These are phyloP conservation scores for Clarireedia paspali DNA, from an alignment of 2,329 filamentous ascomycete genomes.

Conservation along the genomic window DNA sequence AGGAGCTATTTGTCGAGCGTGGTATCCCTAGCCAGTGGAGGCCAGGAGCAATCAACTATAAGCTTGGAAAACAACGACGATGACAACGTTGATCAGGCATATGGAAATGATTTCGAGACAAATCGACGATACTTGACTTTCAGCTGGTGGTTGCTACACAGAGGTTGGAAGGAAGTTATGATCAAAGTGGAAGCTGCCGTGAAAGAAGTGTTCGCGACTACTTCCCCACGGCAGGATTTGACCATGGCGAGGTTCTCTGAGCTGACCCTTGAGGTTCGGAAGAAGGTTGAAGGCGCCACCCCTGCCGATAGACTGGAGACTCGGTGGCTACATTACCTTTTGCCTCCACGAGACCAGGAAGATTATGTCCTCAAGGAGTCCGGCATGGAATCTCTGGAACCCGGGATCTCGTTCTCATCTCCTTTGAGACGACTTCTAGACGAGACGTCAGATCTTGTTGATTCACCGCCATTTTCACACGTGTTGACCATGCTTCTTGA, in stretches of 20 bases:
- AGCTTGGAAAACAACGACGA: slow-evolving; percentile 91
- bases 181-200: slow-evolving; percentile 78
- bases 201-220: slow-evolving; percentile 76
- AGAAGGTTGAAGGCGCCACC: slow-evolving; percentile 71
- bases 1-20: slow-evolving; percentile 95
- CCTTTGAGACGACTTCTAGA: slow-evolving; percentile 76
- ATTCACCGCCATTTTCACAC: slow-evolving; percentile 83
- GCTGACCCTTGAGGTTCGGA: slow-evolving; percentile 75
- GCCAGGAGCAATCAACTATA: slow-evolving; percentile 65
- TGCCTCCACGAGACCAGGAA: slow-evolving; percentile 74
- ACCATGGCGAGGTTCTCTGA: slow-evolving; percentile 73
- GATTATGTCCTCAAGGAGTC: slow-evolving; percentile 79
- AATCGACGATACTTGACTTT: slow-evolving; percentile 93
- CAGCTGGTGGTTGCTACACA: slow-evolving; percentile 95
- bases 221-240: slow-evolving; percentile 84
- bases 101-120: slow-evolving; percentile 91
- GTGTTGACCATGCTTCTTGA: slow-evolving; percentile 84
- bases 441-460: slow-evolving; percentile 91
- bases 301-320: slow-evolving; percentile 51
- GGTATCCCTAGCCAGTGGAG: slow-evolving; percentile 76
- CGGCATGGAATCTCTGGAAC: slow-evolving; percentile 56
- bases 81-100: slow-evolving; percentile 70
- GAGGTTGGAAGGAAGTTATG: slow-evolving; percentile 79
- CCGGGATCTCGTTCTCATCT: slow-evolving; percentile 30
- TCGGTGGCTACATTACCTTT: slow-evolving; percentile 71